Base-by-base conservation (phyloP, 2,329 filamentous ascomycete genomes). In the Nemania diffusa region DNA sequence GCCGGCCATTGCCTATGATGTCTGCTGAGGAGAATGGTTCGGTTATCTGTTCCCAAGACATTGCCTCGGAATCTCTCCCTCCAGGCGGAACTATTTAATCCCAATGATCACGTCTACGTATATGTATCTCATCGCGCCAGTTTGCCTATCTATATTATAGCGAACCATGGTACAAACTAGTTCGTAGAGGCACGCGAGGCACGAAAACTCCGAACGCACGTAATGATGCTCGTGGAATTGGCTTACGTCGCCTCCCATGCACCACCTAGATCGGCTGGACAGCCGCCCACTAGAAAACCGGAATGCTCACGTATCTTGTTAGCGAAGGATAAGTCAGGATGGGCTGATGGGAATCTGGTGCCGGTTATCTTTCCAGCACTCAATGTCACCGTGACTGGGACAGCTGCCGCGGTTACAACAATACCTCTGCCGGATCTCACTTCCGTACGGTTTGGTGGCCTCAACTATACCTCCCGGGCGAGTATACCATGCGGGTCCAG, bases 161-260 rank as follows among this genome's bases (percentile, higher is more conserved):
- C 22, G 57, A 67, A 67, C 64, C 61, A 64, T 67, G 67, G 60
- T 60, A 63, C 57, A 20, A 58, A 32, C 57, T 32, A 58, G 40
- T 53, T 67, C 46, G 44, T 56, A 53, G 57, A 61, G 50, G 58
- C 55, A 66, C 57, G 64, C 60, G 60, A 67, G 52, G 22, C 57
- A 64, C 60, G 44, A 63, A 64, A 67, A 48, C 37, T 58, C 64
- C 64, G 67, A 67, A 69, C 64, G 64, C 64, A 67, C 57, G 61
- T 59, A 69, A 69, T 62, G 55, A 57, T 40, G 55, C 53, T 58
- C 59, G 34, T 53, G 37, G 20, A 57, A 62, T 63, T 58, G 52
- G 50, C 55, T 63, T 63, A 57, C 50, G 50, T 66, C 37, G 57
- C 44, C 56, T 44, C 58, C 24, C 50, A 57, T 68, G 61, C 52